A percentile compares a stretch with the other conserved stretches of the same genome.
These are phyloP conservation scores for Sporothrix globosa DNA, from an alignment of 2,329 filamentous ascomycete genomes.

Conservation along the genomic window DNA sequence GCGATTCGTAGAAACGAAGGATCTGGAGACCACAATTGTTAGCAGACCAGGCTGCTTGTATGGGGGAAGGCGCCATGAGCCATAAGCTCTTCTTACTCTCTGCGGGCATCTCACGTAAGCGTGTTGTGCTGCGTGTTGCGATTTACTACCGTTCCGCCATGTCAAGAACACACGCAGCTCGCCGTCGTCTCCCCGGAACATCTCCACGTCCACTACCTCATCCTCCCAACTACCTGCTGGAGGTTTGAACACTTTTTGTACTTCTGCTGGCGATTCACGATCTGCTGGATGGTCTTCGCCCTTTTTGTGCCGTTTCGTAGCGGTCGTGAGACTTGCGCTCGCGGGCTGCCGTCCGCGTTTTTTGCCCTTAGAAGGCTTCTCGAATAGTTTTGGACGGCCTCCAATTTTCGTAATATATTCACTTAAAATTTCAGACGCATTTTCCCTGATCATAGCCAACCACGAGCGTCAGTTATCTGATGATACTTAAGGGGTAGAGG, in stretches of 20 bases:
- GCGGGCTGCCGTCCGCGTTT: slow-evolving; percentile 60
- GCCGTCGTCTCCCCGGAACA: slow-evolving; percentile 67
- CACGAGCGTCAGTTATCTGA: neutral
- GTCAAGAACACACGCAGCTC: slow-evolving; percentile 69
- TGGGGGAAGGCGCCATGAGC: neutral
- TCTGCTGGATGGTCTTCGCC: slow-evolving; percentile 56
- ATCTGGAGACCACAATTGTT: slow-evolving; percentile 48
- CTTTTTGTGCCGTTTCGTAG: slow-evolving; percentile 53
- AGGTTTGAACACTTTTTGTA: slow-evolving; percentile 60
- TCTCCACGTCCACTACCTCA: slow-evolving; percentile 69
- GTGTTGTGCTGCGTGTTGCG: slow-evolving; percentile 68
- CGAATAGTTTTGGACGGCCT: slow-evolving; percentile 61
- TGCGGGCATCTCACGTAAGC: slow-evolving; percentile 79
- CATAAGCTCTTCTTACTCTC: slow-evolving; percentile 54
- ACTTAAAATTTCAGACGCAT: slow-evolving; percentile 62
- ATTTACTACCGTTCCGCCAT: slow-evolving; percentile 75
- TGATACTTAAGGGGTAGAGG: neutral
- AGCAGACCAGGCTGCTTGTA: neutral
- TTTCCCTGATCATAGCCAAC: slow-evolving; percentile 49
- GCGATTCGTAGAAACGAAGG: slow-evolving; percentile 62
- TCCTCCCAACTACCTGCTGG: slow-evolving; percentile 79
- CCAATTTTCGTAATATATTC: slow-evolving; percentile 67
- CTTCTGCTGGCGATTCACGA: slow-evolving; percentile 51
- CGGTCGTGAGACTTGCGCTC: slow-evolving; percentile 42
- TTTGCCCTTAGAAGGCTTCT: slow-evolving; percentile 55